These are phyloP conservation scores for Magnusiomyces paraingens DNA, from an alignment of 1,139 yeast genomes.

Conservation along the genomic window DNA sequence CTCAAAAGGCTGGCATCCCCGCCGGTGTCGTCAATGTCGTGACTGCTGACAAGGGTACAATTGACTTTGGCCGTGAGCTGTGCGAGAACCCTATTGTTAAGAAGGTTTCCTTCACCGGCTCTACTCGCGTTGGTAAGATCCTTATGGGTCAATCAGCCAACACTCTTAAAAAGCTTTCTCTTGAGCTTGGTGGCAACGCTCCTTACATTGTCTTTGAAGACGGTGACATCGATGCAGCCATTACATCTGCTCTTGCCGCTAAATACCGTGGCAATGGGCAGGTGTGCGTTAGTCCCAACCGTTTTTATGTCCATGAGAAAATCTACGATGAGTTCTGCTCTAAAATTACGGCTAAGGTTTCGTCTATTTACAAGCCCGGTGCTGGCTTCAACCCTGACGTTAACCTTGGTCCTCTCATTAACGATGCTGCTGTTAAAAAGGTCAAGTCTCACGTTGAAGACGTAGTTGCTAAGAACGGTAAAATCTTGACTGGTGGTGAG, in stretches of 20 bases:
- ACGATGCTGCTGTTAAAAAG: slow-evolving; percentile 56
- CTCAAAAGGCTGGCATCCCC: slow-evolving; percentile 81
- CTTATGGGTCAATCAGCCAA: slow-evolving; percentile 71
- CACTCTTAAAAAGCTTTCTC: slow-evolving; percentile 73
- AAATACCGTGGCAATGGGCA: slow-evolving; percentile 75
- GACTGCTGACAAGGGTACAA: slow-evolving; percentile 44
- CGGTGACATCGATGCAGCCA: slow-evolving; percentile 72
- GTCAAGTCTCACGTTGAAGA: slow-evolving; percentile 68
- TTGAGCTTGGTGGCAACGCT: slow-evolving; percentile 93
- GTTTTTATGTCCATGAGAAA: slow-evolving; percentile 58
- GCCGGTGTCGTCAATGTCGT: slow-evolving; percentile 72
- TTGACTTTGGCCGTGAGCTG: slow-evolving; percentile 57
- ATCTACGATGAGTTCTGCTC: slow-evolving; percentile 55
- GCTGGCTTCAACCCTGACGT: slow-evolving; percentile 59
- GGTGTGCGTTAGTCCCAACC: slow-evolving; percentile 78
- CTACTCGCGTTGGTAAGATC: slow-evolving; percentile 75
- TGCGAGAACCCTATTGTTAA: slow-evolving; percentile 63
- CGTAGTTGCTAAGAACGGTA: slow-evolving; percentile 69
- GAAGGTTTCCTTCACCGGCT: slow-evolving; percentile 87
- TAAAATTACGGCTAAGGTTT: slow-evolving; percentile 47
- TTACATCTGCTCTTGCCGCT: slow-evolving; percentile 59
- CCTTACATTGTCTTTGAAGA: slow-evolving; percentile 86
- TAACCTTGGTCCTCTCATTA: slow-evolving; percentile 83
- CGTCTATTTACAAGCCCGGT: slow-evolving; percentile 52
- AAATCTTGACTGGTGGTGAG: slow-evolving; percentile 58